Evolutionary conservation across 2,329 filamentous ascomycete species (phyloP), one percentile per base, ranked within the genome.

Genomic region (Lecanicillium sp.): DNA sequence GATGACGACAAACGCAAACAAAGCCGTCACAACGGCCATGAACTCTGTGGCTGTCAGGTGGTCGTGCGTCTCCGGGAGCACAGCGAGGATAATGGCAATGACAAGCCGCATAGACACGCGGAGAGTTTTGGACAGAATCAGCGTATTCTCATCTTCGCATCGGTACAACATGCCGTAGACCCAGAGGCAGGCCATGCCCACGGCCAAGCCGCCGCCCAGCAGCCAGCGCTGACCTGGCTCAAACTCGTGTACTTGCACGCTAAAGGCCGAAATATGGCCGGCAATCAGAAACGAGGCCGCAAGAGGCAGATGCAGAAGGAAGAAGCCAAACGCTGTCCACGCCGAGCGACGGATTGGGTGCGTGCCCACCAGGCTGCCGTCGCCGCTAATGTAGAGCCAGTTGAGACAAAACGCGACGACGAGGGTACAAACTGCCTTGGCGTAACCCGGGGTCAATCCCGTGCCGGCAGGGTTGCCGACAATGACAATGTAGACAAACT

Each of bases 391-490:
- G 39, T 71, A 72, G 35, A 71, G 49, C 66, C 66, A 71, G 41
- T 71, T 71, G 36, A 71, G 55, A 44, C 64, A 68, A 44, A 71
- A 72, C 0, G 68, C 66, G 29, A 72, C 67, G 20, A 70, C 49
- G 5, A 72, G 54, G 1, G 66, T 69, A 52, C 65, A 70, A n/a
- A 68, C 57, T 4, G 67, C 67, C 36, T 66, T 65, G 9, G 59
- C 53, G 36, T 68, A 62, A 4, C 62, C 58, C 2, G 57, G 36
- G 17, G 66, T 69, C 31, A 71, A 51, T 0, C 68, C 68, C 12
- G 64, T 53, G 7, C 63, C 68, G 2, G 67, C 64, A 31, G 66
- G 65, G 19, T 64, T 62, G 4, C 65, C 66, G 10, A 71, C 66
- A 28, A 72, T 57, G 33, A 71, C 66, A 41, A 61, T 60, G 43